Evolutionary conservation across 345 rosid species (phyloP).

Genomic region (Rhodamnia rubescens): DNA sequence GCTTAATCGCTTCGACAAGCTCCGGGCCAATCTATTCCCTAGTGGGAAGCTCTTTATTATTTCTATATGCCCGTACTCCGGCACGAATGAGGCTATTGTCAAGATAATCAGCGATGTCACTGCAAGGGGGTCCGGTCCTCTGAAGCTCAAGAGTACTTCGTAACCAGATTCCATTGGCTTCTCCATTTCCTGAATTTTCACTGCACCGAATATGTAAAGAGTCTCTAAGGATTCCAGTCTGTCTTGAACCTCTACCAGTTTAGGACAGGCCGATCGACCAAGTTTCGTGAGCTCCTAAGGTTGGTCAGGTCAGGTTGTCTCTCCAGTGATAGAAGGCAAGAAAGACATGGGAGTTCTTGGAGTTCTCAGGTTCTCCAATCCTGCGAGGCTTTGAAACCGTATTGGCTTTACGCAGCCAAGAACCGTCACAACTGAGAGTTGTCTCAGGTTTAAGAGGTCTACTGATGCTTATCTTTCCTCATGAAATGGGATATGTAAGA

Average conservation of each 20-base stretch:
- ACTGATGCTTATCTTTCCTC: not conserved
- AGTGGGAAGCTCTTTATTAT: not conserved
- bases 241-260: too few species aligned
- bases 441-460: accelerated
- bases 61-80: not conserved
- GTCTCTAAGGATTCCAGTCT: too few species aligned
- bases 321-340: not conserved
- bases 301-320: too few species aligned
- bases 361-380: not conserved
- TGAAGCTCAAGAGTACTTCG: not conserved
- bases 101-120: not conserved
- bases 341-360: not conserved
- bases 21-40: not conserved
- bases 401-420: not conserved
- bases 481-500: not conserved
- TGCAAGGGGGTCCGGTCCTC: not conserved
- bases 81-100: not conserved
- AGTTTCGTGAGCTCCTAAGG: too few species aligned
- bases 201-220: too few species aligned
- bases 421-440: accelerated
- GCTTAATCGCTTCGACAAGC: not conserved
- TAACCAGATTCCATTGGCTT: not conserved
- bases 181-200: not conserved
- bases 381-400: not conserved
- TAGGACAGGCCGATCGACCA: too few species aligned